Percentiles rank a stretch among this genome's conserved stretches.
Conservation (phyloP, 495 filamentous ascomycete species). For the Bombardia bombarda region DNA sequence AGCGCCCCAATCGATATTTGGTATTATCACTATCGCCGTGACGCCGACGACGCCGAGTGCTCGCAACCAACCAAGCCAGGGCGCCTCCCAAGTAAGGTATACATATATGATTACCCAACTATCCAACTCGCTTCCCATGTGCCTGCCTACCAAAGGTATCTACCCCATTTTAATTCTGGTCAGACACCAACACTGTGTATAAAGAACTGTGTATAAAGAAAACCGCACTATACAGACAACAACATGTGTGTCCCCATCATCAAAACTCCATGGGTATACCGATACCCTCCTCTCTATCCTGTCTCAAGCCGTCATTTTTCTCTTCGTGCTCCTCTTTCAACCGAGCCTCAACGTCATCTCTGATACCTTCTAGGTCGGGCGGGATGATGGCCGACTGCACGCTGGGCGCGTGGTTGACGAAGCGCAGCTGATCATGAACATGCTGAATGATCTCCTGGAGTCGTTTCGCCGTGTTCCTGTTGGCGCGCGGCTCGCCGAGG, state of each 20-base stretch:
- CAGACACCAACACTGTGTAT: neutral
- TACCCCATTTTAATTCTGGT: too few species aligned
- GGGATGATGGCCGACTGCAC: slow-evolving; percentile 79
- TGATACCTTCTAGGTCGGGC: slow-evolving; percentile 61
- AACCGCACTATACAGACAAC: too few species aligned
- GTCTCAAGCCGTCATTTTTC: slow-evolving; percentile 43
- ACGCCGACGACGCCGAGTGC: too few species aligned
- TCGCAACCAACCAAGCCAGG: too few species aligned
- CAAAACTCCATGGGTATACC: slow-evolving; percentile 31
- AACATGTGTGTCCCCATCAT: neutral
- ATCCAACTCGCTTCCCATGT: too few species aligned
- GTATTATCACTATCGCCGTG: too few species aligned
- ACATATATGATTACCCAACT: too few species aligned
- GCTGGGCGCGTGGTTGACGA: slow-evolving; percentile 76
- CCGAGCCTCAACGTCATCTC: slow-evolving; percentile 73
- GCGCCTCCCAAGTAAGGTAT: too few species aligned
- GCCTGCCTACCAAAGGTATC: too few species aligned
- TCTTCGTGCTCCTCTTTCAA: slow-evolving; percentile 63
- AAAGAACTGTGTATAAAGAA: neutral
- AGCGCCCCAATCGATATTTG: too few species aligned
- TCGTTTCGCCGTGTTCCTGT: slow-evolving; percentile 70
- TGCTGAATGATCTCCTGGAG: slow-evolving; percentile 64
- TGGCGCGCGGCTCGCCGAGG: slow-evolving; percentile 49
- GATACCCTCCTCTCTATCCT: slow-evolving; percentile 32
- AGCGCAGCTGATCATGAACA: slow-evolving; percentile 78